A percentile compares a stretch with the other conserved stretches of the same genome.
Conservation (phyloP, 1,139 yeast genomes). For the Spathaspora sp. region DNA sequence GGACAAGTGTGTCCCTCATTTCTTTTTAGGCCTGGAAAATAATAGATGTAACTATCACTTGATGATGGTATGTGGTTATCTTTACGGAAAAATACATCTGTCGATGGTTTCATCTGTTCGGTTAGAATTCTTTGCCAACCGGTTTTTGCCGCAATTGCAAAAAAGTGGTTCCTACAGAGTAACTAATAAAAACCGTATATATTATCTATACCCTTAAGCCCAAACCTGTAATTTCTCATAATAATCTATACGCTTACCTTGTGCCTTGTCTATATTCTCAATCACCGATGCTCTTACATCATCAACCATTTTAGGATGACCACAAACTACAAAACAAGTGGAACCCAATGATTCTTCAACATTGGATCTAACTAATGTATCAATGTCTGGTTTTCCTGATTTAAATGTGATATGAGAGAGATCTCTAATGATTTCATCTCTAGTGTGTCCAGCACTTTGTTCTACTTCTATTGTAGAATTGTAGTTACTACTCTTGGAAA, state of each 20-base stretch:
- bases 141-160: background rate
- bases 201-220: constrained; percentile 22
- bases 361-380: constrained; percentile 33
- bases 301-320: constrained; percentile 53
- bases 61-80: background rate
- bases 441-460: background rate
- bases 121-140: background rate
- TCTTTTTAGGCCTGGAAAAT: background rate
- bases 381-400: constrained; percentile 47
- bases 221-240: constrained; percentile 48
- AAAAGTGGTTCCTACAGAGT: background rate
- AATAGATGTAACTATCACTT: background rate
- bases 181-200: background rate
- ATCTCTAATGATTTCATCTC: constrained; percentile 9
- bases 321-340: constrained; percentile 48
- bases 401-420: constrained; percentile 35
- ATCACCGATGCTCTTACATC: constrained; percentile 38
- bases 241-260: constrained; percentile 42
- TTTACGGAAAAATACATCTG: background rate
- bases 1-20: background rate
- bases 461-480: background rate
- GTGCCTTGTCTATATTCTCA: constrained; percentile 23
- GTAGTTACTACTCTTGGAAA: background rate
- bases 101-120: background rate
- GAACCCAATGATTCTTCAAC: constrained; percentile 39